A percentile compares a stretch with the other conserved stretches of the same genome.
phyloP scores from a whole-genome alignment of 208 protist genomes.

The Wallacemonas sp. region DNA sequence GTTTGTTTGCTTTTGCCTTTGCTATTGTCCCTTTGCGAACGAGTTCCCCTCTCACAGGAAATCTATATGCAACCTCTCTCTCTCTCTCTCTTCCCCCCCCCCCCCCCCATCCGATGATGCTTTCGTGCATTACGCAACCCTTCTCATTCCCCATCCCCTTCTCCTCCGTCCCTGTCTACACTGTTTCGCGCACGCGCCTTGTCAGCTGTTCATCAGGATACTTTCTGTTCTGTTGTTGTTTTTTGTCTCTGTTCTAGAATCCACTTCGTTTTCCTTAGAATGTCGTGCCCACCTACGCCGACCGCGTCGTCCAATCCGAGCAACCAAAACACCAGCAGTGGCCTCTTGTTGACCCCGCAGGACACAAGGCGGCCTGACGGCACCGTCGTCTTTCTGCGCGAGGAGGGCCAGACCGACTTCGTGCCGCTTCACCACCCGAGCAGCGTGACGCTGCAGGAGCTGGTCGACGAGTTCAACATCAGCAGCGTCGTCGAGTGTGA shows the following conservation, averaged over 20 bases:
- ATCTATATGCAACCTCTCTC: no score
- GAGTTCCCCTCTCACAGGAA: background rate
- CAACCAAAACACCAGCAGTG: background rate
- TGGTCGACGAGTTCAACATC: constrained; percentile 81
- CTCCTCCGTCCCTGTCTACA: no score
- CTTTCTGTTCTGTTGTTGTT: background rate
- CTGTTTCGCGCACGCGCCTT: no score
- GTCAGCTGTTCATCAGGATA: no score
- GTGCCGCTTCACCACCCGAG: constrained; percentile 50
- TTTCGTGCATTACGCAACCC: no score
- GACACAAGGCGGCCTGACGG: constrained; percentile 12
- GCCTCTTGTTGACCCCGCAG: background rate
- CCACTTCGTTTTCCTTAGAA: background rate
- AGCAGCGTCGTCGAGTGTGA: constrained; percentile 88
- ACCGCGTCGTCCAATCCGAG: background rate
- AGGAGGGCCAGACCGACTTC: constrained; percentile 43
- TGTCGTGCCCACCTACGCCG: constrained; percentile 8
- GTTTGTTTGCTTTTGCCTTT: background rate
- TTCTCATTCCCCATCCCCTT: no score
- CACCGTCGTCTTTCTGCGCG: constrained; percentile 51
- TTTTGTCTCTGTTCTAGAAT: background rate
- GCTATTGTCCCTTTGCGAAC: background rate
- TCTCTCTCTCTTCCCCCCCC: background rate
- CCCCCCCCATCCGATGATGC: no score
- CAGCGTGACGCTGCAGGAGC: constrained; percentile 66